Percentiles rank a stretch among this genome's conserved stretches.
These are phyloP conservation scores for Fusarium tanahbumbuense DNA, from an alignment of 2,329 filamentous ascomycete species.

Conservation along the genomic window DNA sequence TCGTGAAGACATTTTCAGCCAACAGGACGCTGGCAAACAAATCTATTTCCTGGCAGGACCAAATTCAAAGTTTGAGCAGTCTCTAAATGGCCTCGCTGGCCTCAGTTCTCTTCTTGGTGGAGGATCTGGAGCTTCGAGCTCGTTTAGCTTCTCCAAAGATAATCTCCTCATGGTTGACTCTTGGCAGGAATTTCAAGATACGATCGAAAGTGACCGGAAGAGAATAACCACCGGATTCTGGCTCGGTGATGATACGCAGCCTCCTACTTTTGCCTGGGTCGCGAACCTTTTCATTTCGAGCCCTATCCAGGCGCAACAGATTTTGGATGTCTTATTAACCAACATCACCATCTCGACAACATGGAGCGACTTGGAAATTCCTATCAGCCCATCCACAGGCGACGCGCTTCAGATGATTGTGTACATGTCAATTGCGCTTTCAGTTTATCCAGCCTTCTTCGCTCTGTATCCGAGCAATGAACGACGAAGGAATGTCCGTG, in stretches of 20 bases:
- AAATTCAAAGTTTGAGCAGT: conserved; percentile 51
- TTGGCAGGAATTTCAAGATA: conserved; percentile 74
- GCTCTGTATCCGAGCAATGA: conserved; percentile 90
- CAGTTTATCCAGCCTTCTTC: conserved; percentile 86
- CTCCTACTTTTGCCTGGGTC: conserved; percentile 77
- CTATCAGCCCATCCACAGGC: conserved; percentile 75
- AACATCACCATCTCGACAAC: conserved; percentile 76
- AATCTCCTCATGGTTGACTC: conserved; percentile 66
- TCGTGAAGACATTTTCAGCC: conserved; percentile 55
- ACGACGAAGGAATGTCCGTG: conserved; percentile 80
- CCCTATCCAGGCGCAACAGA: conserved; percentile 72
- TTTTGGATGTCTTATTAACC: conserved; percentile 73
- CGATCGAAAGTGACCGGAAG: conserved; percentile 70
- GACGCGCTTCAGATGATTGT: conserved; percentile 81
- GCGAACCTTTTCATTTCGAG: conserved; percentile 70
- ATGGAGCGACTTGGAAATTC: conserved; percentile 80
- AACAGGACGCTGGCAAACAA: conserved; percentile 43
- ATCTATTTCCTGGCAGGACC: conserved; percentile 51
- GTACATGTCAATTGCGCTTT: conserved; percentile 84
- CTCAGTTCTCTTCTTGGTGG: background rate
- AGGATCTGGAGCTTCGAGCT: background rate
- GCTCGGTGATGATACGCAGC: conserved; percentile 69
- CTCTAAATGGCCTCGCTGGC: conserved; percentile 44
- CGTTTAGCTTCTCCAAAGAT: background rate
- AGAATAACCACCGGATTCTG: conserved; percentile 83